Conservation (phyloP, 805 yeast genomes). For the Phaffomyces antillensis region DNA sequence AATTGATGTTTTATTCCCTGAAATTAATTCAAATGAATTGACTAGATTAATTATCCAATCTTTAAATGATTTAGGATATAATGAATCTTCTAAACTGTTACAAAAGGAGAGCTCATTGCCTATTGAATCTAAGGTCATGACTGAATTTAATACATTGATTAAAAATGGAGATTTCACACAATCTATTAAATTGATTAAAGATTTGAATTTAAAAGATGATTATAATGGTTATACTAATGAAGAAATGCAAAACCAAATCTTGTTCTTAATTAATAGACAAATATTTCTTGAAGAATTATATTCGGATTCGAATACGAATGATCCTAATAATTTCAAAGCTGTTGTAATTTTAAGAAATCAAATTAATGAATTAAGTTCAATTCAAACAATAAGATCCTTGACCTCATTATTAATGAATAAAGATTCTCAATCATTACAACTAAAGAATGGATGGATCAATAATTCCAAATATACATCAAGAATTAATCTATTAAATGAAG, state of each 20-base stretch:
- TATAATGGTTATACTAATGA: conserved; percentile 3
- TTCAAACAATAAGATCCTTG: conserved; percentile 21
- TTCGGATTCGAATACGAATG: conserved; percentile 11
- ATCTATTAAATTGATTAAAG: conserved; percentile 27
- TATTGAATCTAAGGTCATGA: conserved; percentile 37
- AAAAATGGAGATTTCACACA: conserved; percentile 35
- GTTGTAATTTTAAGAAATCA: conserved; percentile 31
- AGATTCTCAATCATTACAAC: conserved; percentile 17
- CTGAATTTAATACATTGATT: conserved; percentile 31
- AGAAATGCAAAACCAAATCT: conserved; percentile 11
- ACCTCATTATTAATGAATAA: conserved; percentile 25
- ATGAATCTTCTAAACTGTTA: conserved; percentile 30
- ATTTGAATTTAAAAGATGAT: conserved; percentile 15
- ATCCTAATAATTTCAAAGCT: conserved; percentile 28
- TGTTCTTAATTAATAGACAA: conserved; percentile 32
- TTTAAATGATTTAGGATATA: conserved; percentile 42
- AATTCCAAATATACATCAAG: conserved; percentile 28
- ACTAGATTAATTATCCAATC: conserved; percentile 45
- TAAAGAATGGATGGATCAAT: conserved; percentile 26
- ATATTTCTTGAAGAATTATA: conserved; percentile 35
- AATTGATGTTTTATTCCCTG: conserved; percentile 12
- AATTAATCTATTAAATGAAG: conserved; percentile 30
- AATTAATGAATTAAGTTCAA: conserved; percentile 24
- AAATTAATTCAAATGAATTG: conserved; percentile 28
- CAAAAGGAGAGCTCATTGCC: conserved; percentile 35